phyloP scores from a whole-genome alignment of 768 basidiomycete genomes.

The Royoungia palumana region DNA sequence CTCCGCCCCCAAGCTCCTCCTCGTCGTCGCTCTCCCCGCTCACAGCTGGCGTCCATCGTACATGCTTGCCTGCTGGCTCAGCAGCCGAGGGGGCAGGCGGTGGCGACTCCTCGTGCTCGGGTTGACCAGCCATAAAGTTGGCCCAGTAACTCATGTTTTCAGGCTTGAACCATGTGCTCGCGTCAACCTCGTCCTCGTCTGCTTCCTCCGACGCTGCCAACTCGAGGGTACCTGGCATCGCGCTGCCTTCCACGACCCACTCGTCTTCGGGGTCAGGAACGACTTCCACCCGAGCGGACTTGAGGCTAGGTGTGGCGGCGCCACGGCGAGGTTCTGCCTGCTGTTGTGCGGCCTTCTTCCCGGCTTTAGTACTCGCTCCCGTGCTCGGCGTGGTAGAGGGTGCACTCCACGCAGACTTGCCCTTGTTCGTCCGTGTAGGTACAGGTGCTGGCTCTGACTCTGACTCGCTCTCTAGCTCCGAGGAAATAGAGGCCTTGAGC shows the following conservation, averaged over 20 bases:
- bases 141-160: constrained; percentile 28
- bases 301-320: constrained; percentile 6
- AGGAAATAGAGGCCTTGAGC: constrained; percentile 15
- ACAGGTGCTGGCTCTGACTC: constrained; percentile 1
- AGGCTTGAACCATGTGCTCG: constrained; percentile 24
- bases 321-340: constrained; percentile 8
- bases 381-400: constrained; percentile 1
- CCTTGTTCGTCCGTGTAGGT: constrained; percentile 10
- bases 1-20: constrained; percentile 14
- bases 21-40: constrained; percentile 24
- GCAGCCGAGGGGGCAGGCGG: background rate
- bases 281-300: constrained; percentile 10
- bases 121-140: constrained; percentile 21
- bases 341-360: constrained; percentile 13
- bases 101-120: constrained; percentile 7
- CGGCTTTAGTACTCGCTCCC: constrained; percentile 3
- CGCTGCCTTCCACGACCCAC: background rate
- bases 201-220: constrained; percentile 3
- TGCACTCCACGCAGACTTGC: constrained; percentile 16
- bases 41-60: constrained; percentile 24
- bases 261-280: constrained; percentile 16
- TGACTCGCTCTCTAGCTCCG: constrained; percentile 20
- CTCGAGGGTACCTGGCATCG: constrained; percentile 7
- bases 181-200: constrained; percentile 20
- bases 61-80: constrained; percentile 18